Evolutionary conservation across 306 rosid species (phyloP).

Genomic region (Crotalaria pallida): DNA sequence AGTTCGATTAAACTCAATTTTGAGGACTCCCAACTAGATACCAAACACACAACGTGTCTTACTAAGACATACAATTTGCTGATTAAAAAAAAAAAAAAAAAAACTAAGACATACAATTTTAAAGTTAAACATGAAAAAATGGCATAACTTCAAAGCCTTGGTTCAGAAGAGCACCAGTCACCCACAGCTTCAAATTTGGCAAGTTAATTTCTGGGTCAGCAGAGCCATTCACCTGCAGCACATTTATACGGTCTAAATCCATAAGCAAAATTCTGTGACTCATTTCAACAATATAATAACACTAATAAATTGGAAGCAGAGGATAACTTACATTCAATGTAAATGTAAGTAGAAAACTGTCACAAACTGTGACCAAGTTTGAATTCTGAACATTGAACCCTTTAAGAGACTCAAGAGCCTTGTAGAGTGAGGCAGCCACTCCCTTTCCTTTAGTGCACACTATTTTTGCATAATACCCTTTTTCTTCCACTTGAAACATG

Average conservation of each 20-base stretch:
- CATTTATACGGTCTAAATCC: background rate
- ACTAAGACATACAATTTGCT: too few species aligned
- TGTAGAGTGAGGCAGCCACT: constrained; percentile 59
- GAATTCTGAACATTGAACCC: constrained; percentile 62
- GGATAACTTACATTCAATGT: constrained; percentile 48
- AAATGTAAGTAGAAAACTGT: constrained; percentile 55
- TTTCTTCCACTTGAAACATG: constrained; percentile 80
- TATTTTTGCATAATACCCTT: constrained; percentile 63
- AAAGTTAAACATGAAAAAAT: constrained; percentile 23
- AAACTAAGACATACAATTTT: background rate
- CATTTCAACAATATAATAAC: background rate
- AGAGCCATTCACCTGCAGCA: constrained; percentile 51
- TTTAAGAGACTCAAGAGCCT: constrained; percentile 67
- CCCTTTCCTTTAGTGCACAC: constrained; percentile 61
- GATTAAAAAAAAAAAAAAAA: too few species aligned
- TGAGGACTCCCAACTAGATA: too few species aligned
- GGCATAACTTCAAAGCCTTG: constrained; percentile 68
- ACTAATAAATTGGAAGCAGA: background rate
- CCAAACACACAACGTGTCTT: too few species aligned
- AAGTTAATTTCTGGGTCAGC: constrained; percentile 58
- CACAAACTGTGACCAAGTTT: constrained; percentile 56
- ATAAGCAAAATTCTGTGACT: background rate
- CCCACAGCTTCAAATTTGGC: constrained; percentile 88
- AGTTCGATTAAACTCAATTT: too few species aligned
- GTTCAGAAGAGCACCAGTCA: constrained; percentile 73